Base-by-base conservation (phyloP, 306 rosid species). In the Quercus ilex region DNA sequence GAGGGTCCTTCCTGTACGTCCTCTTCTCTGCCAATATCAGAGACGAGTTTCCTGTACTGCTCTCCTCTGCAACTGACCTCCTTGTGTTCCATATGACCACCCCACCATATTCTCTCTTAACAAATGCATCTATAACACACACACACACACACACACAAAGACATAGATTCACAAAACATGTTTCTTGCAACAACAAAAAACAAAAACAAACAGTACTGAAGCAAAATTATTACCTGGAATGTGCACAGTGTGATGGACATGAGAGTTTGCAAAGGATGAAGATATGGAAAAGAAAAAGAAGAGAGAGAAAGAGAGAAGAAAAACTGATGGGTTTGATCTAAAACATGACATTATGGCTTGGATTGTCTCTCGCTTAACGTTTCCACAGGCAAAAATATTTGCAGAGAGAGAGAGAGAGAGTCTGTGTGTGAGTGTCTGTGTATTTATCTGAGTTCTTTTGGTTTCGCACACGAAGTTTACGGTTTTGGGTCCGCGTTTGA, bases 1-100 rank as follows among this genome's bases (percentile, higher is more conserved):
- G 80, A 13, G 91, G 81, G 85, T 92, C 95, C 64, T 59, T 80
- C 63, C 98, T 80, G 65, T 52, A 71, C 25, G 97, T 90, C 81
- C 93, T 85, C 25, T 55, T 55, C 58, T 62, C 60, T 1, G 98
- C 97, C 85, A 94, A 88, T 25, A 87, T 51, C 55, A 92, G 77
- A 73, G 92, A 86, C 63, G 79, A 67, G 81, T 87, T 92, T 38
- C 3, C 77, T 26, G 26, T 31, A 19, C 33, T 31, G 15, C 28
- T 30, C 64, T 17, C 81, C 38, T 86, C 82, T 38, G 81, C 81
- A 72, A 80, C 71, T 20, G 76, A 84, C 83, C 94, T 91, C 87
- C 91, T 85, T 41, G 77, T 78, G 80, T 49, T 77, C 96, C 90
- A 92, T 74, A 77, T 85, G 28, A 82, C 74, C 51, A 64, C 59